Percentiles rank a stretch among this genome's conserved stretches.
Conservation (phyloP, 2,329 filamentous ascomycete genomes). For the Fusarium foetens region DNA sequence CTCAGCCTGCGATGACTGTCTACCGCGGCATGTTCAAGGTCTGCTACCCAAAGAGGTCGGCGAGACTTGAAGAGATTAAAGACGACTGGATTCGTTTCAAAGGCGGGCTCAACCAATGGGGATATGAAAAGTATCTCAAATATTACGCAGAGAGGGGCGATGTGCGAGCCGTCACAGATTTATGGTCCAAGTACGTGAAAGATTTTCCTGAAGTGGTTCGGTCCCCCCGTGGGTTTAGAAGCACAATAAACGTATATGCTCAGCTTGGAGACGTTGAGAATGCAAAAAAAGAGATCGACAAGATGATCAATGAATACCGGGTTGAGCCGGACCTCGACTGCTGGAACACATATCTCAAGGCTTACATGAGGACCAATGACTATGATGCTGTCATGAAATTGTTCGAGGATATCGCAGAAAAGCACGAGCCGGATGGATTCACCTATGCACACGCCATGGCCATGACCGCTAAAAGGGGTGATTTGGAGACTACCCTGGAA, state of each 20-base stretch:
- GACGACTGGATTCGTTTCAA: constrained; percentile 60
- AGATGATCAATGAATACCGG: constrained; percentile 66
- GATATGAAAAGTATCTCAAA: constrained; percentile 60
- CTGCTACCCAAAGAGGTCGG: constrained; percentile 51
- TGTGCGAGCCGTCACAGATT: constrained; percentile 54
- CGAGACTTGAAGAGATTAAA: constrained; percentile 58
- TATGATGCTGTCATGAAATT: constrained; percentile 71
- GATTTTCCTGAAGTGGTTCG: constrained; percentile 50
- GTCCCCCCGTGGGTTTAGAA: constrained; percentile 57
- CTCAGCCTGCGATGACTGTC: constrained; percentile 51
- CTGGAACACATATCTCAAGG: constrained; percentile 83
- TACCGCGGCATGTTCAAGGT: constrained; percentile 59
- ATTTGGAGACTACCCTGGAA: constrained; percentile 74
- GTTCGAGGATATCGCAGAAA: constrained; percentile 69
- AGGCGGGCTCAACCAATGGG: constrained; percentile 54
- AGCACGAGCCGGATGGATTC: constrained; percentile 65
- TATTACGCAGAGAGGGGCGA: constrained; percentile 62
- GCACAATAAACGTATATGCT: constrained; percentile 77
- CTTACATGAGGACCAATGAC: constrained; percentile 73
- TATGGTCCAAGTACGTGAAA: constrained; percentile 58
- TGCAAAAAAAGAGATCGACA: constrained; percentile 69
- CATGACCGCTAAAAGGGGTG: constrained; percentile 75
- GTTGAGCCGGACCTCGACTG: constrained; percentile 66
- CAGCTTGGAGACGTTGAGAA: constrained; percentile 71
- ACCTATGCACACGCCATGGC: constrained; percentile 81